These are phyloP conservation scores for Sporothrix euskadiensis DNA, from an alignment of 2,329 filamentous ascomycete genomes.

Conservation along the genomic window DNA sequence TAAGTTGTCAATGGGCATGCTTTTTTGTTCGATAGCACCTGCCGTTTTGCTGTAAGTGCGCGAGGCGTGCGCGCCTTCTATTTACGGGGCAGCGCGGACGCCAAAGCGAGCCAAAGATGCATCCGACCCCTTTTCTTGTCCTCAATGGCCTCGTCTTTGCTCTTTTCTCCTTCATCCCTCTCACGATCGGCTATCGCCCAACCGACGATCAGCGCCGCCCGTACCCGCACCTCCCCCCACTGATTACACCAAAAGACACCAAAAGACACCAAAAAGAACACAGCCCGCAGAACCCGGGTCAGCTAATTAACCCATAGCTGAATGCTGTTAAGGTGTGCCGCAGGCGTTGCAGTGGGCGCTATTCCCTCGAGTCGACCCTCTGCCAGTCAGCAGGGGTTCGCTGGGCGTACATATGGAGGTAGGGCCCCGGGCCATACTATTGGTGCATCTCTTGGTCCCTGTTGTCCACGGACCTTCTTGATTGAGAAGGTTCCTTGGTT, in stretches of 20 bases:
- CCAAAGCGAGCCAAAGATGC: neutral
- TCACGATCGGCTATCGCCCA: slow-evolving; percentile 15
- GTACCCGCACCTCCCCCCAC: slow-evolving; percentile 6
- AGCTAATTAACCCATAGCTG: neutral
- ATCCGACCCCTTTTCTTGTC: neutral
- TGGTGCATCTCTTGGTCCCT: neutral
- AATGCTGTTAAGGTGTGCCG: slow-evolving; percentile 13
- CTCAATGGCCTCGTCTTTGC: neutral
- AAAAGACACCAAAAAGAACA: neutral
- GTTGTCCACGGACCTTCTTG: slow-evolving; percentile 18
- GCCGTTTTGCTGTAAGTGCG: slow-evolving; percentile 9
- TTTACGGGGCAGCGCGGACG: neutral
- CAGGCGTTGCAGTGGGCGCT: slow-evolving; percentile 10
- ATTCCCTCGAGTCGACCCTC: neutral
- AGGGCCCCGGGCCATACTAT: neutral
- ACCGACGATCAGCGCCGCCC: slow-evolving; percentile 7
- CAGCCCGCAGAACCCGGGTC: neutral
- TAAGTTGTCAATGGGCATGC: too few relatives aligned
- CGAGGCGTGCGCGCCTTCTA: neutral
- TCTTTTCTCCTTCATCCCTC: neutral
- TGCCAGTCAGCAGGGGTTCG: neutral
- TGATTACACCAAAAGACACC: neutral
- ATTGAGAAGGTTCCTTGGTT: slow-evolving; percentile 22
- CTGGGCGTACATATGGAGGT: neutral
- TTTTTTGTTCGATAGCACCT: slow-evolving; percentile 4